A percentile compares a stretch with the other conserved stretches of the same genome.
phyloP scores from a whole-genome alignment of 495 filamentous ascomycete species.

The Hypoxylon cercidicola region DNA sequence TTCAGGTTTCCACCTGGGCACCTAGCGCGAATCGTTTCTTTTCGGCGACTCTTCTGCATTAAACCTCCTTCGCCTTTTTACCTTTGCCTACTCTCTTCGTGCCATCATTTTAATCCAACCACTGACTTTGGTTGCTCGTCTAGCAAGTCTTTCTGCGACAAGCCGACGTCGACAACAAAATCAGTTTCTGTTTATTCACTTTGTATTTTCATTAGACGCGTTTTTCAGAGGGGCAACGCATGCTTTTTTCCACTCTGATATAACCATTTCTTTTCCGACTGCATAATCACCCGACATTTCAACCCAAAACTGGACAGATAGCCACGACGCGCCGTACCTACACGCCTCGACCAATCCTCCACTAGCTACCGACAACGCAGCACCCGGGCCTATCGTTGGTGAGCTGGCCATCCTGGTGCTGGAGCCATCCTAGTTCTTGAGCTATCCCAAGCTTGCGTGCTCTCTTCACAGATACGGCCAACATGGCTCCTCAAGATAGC shows the following conservation, averaged over 20 bases:
- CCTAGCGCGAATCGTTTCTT: slow-evolving; percentile 40
- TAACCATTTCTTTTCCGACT: slow-evolving; percentile 19
- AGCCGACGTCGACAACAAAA: slow-evolving; percentile 6
- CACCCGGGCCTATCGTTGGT: slow-evolving; percentile 2
- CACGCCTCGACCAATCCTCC: slow-evolving; percentile 8
- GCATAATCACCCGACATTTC: slow-evolving; percentile 43
- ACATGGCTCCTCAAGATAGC: slow-evolving; percentile 86
- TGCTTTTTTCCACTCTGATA: slow-evolving; percentile 25
- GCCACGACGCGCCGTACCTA: slow-evolving; percentile 26
- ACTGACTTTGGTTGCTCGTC: slow-evolving; percentile 33
- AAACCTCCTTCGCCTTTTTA: slow-evolving; percentile 44
- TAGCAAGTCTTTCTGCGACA: slow-evolving; percentile 5
- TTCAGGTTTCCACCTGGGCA: slow-evolving; percentile 7
- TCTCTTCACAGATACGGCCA: slow-evolving; percentile 31
- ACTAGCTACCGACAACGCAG: neutral
- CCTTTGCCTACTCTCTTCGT: slow-evolving; percentile 42
- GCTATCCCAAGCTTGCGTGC: slow-evolving; percentile 23
- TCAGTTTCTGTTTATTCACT: slow-evolving; percentile 1
- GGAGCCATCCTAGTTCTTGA: slow-evolving; percentile 15
- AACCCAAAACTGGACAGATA: slow-evolving; percentile 36
- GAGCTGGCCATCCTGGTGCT: slow-evolving; percentile 12
- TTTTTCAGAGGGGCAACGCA: slow-evolving; percentile 23
- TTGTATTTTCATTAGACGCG: slow-evolving; percentile 22
- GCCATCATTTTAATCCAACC: slow-evolving; percentile 33
- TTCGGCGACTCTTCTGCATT: slow-evolving; percentile 41